phyloP scores from a whole-genome alignment of 495 filamentous ascomycete genomes.

The Oleoguttula mirabilis region DNA sequence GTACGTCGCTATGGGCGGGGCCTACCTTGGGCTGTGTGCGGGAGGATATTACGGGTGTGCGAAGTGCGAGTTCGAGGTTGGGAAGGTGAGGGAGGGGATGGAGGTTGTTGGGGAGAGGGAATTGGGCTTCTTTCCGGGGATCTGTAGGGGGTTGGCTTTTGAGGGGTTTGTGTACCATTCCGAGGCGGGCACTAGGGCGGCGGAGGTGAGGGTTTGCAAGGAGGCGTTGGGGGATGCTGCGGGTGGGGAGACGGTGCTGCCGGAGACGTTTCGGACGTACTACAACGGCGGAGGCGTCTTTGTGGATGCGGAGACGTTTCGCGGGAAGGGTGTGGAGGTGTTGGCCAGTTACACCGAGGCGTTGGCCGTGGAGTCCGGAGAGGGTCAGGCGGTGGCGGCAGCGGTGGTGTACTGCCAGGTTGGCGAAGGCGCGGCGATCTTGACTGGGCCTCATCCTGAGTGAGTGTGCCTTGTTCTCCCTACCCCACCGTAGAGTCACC shows the following conservation, averaged over 20 bases:
- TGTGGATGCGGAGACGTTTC: conserved; percentile 56
- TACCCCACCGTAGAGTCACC: not conserved
- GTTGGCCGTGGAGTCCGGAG: conserved; percentile 65
- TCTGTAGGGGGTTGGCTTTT: conserved; percentile 77
- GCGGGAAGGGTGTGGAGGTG: conserved; percentile 58
- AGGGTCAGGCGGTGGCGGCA: conserved; percentile 65
- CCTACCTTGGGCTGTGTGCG: conserved; percentile 84
- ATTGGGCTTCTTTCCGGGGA: conserved; percentile 76
- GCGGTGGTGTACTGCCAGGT: conserved; percentile 82
- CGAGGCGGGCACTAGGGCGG: conserved; percentile 71
- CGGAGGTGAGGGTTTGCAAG: conserved; percentile 53
- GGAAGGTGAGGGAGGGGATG: conserved; percentile 38
- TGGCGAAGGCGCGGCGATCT: conserved; percentile 65
- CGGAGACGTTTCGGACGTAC: conserved; percentile 60
- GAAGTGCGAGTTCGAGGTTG: conserved; percentile 83
- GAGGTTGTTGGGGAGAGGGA: conserved; percentile 82
- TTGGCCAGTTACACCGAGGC: conserved; percentile 68
- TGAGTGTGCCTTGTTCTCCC: conserved; percentile 34
- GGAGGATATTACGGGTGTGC: conserved; percentile 82
- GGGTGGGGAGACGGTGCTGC: conserved; percentile 32
- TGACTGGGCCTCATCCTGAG: conserved; percentile 93
- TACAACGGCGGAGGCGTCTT: conserved; percentile 97
- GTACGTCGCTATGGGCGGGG: conserved; percentile 75
- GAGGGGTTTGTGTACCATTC: conserved; percentile 83
- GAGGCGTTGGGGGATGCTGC: conserved; percentile 36